phyloP scores from a whole-genome alignment of 306 rosid genomes.

The Mimosa bimucronata region DNA sequence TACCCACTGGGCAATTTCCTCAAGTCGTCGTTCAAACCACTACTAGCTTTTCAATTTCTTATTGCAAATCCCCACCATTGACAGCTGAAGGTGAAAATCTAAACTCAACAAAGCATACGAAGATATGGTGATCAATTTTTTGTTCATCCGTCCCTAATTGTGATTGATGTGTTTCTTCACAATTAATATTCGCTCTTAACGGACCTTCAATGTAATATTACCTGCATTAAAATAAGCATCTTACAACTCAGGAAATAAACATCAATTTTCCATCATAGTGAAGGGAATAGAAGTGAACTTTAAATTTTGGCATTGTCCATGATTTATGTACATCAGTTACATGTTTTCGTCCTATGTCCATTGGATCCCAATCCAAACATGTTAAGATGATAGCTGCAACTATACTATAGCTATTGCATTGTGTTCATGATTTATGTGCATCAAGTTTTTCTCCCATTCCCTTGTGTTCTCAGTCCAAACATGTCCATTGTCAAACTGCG shows the following conservation, averaged over 20 bases:
- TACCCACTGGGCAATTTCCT: neutral
- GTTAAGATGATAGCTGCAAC: neutral
- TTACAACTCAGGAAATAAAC: neutral
- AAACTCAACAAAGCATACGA: neutral
- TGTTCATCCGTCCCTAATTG: neutral
- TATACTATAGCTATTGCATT: too few relatives aligned
- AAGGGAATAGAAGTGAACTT: neutral
- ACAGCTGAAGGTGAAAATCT: neutral
- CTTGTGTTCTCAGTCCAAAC: neutral
- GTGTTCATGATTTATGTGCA: too few relatives aligned
- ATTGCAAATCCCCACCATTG: neutral
- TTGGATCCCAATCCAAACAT: neutral
- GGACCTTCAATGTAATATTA: neutral
- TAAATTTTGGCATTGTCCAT: neutral
- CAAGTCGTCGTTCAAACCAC: too few relatives aligned
- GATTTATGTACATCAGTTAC: neutral
- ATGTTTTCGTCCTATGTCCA: neutral
- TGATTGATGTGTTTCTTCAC: neutral
- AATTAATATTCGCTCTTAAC: neutral
- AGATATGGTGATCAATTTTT: neutral
- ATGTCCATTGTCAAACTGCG: neutral
- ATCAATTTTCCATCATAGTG: neutral
- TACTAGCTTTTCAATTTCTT: neutral
- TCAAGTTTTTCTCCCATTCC: neutral
- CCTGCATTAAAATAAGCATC: neutral